These are phyloP conservation scores for Gardenia jasminoides DNA, from an alignment of 257 asterid genomes.

Conservation along the genomic window DNA sequence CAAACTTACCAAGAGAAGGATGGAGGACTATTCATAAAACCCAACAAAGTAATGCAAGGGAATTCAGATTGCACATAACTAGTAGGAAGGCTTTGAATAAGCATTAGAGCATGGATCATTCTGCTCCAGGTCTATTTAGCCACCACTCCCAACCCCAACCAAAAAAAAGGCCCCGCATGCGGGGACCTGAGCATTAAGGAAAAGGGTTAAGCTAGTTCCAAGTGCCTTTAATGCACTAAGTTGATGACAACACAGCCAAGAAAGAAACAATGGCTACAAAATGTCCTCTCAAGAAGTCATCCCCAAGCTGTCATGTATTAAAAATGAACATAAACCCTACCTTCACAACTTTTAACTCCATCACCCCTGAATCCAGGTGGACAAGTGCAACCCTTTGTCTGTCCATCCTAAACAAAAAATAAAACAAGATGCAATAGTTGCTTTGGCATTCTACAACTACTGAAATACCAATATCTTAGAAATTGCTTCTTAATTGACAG, in stretches of 20 bases:
- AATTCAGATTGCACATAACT: too few relatives aligned
- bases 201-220: neutral
- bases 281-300: neutral
- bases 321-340: conserved; percentile 31
- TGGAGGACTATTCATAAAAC: neutral
- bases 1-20: neutral
- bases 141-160: too few relatives aligned
- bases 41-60: too few relatives aligned
- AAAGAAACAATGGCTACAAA: neutral
- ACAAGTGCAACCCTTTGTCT: conserved; percentile 80
- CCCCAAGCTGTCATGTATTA: conserved; percentile 2
- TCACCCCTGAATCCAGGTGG: conserved; percentile 96
- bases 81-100: too few relatives aligned
- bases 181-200: neutral
- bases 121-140: neutral
- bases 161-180: too few relatives aligned
- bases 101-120: too few relatives aligned
- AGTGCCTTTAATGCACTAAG: neutral
- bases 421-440: neutral
- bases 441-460: conserved; percentile 2
- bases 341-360: conserved; percentile 80
- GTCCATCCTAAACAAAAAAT: conserved; percentile 54
- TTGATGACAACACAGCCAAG: neutral
- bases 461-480: conserved; percentile 1
- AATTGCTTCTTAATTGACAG: conserved; percentile 2